These are phyloP conservation scores for Monsonia emarginata DNA, from an alignment of 441 rosid species.

Conservation along the genomic window DNA sequence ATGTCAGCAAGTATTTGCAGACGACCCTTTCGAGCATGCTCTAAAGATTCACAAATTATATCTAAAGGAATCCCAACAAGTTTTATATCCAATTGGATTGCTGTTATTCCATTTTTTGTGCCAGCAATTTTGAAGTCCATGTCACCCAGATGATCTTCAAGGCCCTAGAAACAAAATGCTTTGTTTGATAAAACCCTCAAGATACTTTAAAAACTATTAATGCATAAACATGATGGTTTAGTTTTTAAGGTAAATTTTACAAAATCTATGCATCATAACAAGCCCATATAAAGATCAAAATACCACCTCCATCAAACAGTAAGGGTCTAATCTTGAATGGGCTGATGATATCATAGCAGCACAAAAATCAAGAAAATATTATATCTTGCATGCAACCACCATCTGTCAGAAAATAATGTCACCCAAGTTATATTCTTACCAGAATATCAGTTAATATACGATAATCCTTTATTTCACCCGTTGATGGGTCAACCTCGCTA, in stretches of 20 bases:
- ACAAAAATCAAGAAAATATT: neutral
- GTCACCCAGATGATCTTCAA: constrained; percentile 97
- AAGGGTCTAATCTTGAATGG: neutral
- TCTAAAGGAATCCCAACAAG: constrained; percentile 96
- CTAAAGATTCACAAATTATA: constrained; percentile 76
- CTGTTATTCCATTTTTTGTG: constrained; percentile 74
- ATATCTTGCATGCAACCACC: neutral
- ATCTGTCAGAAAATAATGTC: constrained; percentile 11
- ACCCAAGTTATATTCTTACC: constrained; percentile 37
- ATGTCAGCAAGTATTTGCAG: constrained; percentile 82
- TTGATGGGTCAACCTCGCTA: constrained; percentile 61
- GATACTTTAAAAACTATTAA: neutral
- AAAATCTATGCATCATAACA: neutral
- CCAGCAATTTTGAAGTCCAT: constrained; percentile 98
- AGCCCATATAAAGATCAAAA: neutral
- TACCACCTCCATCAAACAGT: constrained; percentile 1
- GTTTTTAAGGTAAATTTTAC: neutral
- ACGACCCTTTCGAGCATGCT: constrained; percentile 78
- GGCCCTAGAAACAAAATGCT: constrained; percentile 44
- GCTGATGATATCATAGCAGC: neutral
- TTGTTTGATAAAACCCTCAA: constrained; percentile 7
- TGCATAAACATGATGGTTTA: neutral
- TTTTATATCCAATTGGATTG: constrained; percentile 90
- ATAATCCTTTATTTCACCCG: constrained; percentile 67
- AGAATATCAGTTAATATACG: constrained; percentile 81